These are phyloP conservation scores for Pichia inconspicua DNA, from an alignment of 1,139 yeast species.

Conservation along the genomic window DNA sequence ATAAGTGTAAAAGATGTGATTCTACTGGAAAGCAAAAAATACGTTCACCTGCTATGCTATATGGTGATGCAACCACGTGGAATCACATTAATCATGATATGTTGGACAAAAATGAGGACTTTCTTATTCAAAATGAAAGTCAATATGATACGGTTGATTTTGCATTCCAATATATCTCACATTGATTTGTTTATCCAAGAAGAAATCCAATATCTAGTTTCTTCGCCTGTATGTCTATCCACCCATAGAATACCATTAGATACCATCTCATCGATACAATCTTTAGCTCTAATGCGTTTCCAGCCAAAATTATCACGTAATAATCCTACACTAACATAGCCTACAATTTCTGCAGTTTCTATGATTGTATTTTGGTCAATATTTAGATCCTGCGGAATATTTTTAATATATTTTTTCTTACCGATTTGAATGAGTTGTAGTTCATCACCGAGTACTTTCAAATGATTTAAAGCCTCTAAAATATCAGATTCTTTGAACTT, in stretches of 20 bases:
- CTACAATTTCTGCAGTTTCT: slow-evolving; percentile 62
- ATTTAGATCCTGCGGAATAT: slow-evolving; percentile 41
- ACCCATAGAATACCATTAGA: slow-evolving; percentile 78
- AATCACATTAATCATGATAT: slow-evolving; percentile 70
- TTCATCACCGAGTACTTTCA: slow-evolving; percentile 28
- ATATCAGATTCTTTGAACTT: slow-evolving; percentile 36
- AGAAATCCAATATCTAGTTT: slow-evolving; percentile 58
- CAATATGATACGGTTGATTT: slow-evolving; percentile 65
- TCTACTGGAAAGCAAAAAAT: slow-evolving; percentile 50
- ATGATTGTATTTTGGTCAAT: slow-evolving; percentile 62
- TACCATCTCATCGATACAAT: slow-evolving; percentile 72
- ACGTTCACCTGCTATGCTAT: slow-evolving; percentile 80
- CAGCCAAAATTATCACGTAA: slow-evolving; percentile 67
- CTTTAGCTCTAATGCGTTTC: slow-evolving; percentile 53
- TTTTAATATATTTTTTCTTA: slow-evolving; percentile 28
- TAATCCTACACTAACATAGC: slow-evolving; percentile 57
- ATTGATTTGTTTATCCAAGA: slow-evolving; percentile 40
- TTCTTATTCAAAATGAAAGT: slow-evolving; percentile 65
- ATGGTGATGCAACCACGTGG: slow-evolving; percentile 98
- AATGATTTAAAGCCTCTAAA: slow-evolving; percentile 35
- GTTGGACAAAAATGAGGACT: slow-evolving; percentile 63
- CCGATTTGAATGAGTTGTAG: slow-evolving; percentile 30
- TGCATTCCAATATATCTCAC: slow-evolving; percentile 91
- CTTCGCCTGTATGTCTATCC: slow-evolving; percentile 50
- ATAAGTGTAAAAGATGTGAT: slow-evolving; percentile 75